These are phyloP conservation scores for Apiospora marii DNA, from an alignment of 2,329 filamentous ascomycete genomes.

Conservation along the genomic window DNA sequence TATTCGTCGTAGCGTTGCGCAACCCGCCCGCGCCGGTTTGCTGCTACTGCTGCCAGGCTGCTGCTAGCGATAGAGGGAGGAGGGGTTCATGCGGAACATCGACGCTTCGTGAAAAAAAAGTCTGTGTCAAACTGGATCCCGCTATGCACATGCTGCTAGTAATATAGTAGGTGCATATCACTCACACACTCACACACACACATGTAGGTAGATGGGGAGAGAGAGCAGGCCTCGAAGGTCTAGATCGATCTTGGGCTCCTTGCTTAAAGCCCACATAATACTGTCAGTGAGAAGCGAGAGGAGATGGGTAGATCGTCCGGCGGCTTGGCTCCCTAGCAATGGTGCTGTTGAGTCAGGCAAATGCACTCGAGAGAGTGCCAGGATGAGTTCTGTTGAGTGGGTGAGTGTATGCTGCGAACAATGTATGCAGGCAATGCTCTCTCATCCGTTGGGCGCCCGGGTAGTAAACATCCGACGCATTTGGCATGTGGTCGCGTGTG, in stretches of 20 bases:
- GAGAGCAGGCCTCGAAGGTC: neutral
- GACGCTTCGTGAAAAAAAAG: neutral
- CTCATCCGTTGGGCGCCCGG: too few relatives aligned
- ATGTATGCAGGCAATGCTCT: too few relatives aligned
- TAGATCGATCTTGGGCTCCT: neutral
- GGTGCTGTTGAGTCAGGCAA: neutral
- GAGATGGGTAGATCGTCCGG: neutral
- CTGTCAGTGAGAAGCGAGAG: neutral
- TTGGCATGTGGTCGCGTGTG: too few relatives aligned
- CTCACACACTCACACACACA: neutral
- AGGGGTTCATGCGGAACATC: neutral
- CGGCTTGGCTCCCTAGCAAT: neutral
- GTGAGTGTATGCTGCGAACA: neutral
- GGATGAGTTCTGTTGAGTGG: neutral
- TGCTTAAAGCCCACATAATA: neutral
- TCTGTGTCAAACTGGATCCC: slow-evolving; percentile 2
- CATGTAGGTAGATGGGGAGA: neutral
- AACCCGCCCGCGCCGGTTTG: neutral
- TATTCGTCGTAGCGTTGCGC: neutral
- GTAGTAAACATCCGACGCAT: too few relatives aligned
- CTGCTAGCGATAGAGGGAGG: neutral
- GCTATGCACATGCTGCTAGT: neutral
- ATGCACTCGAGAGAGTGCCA: too few relatives aligned
- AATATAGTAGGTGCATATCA: neutral
- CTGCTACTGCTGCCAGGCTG: slow-evolving; percentile 4